Conservation (phyloP, 495 filamentous ascomycete genomes). For the Xylaria scruposa region DNA sequence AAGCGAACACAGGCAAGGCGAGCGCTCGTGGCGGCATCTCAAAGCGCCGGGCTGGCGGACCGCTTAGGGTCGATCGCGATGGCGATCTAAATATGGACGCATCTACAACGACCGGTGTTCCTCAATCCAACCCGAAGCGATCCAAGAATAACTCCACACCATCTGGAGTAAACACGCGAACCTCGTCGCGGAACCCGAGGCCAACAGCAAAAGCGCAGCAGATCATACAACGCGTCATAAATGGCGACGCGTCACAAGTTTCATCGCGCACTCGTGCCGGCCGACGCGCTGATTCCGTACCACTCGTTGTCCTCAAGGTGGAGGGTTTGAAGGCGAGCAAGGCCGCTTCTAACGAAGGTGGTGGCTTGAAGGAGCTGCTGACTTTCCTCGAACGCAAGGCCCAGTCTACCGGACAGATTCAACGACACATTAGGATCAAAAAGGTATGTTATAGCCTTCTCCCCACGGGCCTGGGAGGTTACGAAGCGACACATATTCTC, state of each 20-base stretch:
- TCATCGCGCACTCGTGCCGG: slow-evolving; percentile 26
- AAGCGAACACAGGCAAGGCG: slow-evolving; percentile 27
- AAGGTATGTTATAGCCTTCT: slow-evolving; percentile 75
- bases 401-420: slow-evolving; percentile 59
- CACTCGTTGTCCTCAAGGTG: slow-evolving; percentile 57
- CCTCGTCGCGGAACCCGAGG: slow-evolving; percentile 42
- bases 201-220: slow-evolving; percentile 41
- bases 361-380: slow-evolving; percentile 72
- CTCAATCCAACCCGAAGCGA: slow-evolving; percentile 36
- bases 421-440: slow-evolving; percentile 69
- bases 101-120: slow-evolving; percentile 46
- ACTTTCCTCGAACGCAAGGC: slow-evolving; percentile 85
- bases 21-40: slow-evolving; percentile 68
- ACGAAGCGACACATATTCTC: slow-evolving; percentile 46
- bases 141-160: slow-evolving; percentile 23
- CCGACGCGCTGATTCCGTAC: slow-evolving; percentile 26
- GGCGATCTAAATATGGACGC: slow-evolving; percentile 83
- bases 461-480: slow-evolving; percentile 49
- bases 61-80: slow-evolving; percentile 71
- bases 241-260: slow-evolving; percentile 31
- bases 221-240: slow-evolving; percentile 46
- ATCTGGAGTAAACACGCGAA: slow-evolving; percentile 36
- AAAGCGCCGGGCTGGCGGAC: slow-evolving; percentile 62
- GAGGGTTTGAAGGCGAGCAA: slow-evolving; percentile 80
- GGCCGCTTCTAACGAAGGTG: slow-evolving; percentile 70